phyloP scores from a whole-genome alignment of 2,329 filamentous ascomycete genomes.

The Exserohilum turcica region DNA sequence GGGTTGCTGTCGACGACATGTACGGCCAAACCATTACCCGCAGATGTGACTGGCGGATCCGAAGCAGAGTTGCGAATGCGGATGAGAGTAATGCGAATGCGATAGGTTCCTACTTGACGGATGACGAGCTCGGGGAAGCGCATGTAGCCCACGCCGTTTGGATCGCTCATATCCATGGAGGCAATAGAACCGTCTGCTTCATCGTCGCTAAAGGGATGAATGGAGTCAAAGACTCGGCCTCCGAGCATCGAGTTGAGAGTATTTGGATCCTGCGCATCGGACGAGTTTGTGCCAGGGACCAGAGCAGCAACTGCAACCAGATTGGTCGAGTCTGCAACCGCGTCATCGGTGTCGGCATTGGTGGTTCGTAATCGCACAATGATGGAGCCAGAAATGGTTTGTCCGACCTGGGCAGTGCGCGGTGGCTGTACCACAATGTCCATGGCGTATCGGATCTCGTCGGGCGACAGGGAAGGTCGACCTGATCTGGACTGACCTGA shows the following conservation, averaged over 20 bases:
- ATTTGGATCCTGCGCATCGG: slow-evolving; percentile 33
- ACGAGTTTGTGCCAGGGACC: slow-evolving; percentile 35
- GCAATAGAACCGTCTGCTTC: slow-evolving; percentile 44
- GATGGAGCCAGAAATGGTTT: slow-evolving; percentile 38
- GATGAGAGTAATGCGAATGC: slow-evolving; percentile 47
- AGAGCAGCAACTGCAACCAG: slow-evolving; percentile 43
- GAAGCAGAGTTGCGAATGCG: slow-evolving; percentile 37
- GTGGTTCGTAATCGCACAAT: slow-evolving; percentile 43
- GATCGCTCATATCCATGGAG: slow-evolving; percentile 45
- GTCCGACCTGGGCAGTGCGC: slow-evolving; percentile 38
- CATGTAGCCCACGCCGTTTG: slow-evolving; percentile 46
- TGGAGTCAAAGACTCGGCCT: slow-evolving; percentile 42
- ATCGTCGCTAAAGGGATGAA: slow-evolving; percentile 46
- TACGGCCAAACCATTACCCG: slow-evolving; percentile 35
- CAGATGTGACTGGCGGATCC: slow-evolving; percentile 31
- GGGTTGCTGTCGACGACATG: slow-evolving; percentile 45
- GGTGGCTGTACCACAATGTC: slow-evolving; percentile 48
- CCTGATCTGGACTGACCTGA: slow-evolving; percentile 33
- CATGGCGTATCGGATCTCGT: slow-evolving; percentile 46
- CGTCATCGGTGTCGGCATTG: slow-evolving; percentile 40
- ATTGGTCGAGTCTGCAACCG: slow-evolving; percentile 40
- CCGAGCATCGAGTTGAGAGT: slow-evolving; percentile 38
- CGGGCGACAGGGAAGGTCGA: slow-evolving; percentile 30
- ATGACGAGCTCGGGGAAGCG: slow-evolving; percentile 46
- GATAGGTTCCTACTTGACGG: slow-evolving; percentile 44